Evolutionary conservation across 2,329 filamentous ascomycete species (phyloP).

Genomic region (Didymella exigua): DNA sequence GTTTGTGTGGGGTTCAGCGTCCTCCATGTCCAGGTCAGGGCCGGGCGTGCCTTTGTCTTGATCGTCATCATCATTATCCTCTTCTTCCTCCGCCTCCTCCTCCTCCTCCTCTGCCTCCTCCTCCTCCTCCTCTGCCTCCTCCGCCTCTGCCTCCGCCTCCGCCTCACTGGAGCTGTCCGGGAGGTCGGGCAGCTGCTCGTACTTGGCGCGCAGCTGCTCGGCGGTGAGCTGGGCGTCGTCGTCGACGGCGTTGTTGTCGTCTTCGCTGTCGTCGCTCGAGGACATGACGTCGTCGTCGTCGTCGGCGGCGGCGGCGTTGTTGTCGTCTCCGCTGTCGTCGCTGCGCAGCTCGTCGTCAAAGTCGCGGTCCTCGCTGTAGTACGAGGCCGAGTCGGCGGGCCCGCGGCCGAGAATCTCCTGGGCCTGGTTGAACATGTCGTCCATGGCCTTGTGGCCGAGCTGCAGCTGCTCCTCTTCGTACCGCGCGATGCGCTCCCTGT

Average conservation of each 20-base stretch:
- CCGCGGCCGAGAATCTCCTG: conserved; percentile 53
- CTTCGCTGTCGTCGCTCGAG: conserved; percentile 44
- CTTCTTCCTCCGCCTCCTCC: conserved; percentile 39
- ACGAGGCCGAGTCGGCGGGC: conserved; percentile 44
- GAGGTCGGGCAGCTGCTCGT: conserved; percentile 65
- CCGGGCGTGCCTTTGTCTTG: conserved; percentile 40
- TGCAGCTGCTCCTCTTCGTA: conserved; percentile 67
- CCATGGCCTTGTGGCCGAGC: conserved; percentile 66
- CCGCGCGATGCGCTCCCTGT: conserved; percentile 59
- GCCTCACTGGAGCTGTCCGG: conserved; percentile 43
- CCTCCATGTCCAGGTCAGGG: conserved; percentile 36
- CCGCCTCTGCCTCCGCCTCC: conserved; percentile 44
- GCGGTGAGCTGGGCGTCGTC: conserved; percentile 71
- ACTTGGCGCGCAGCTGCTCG: conserved; percentile 72
- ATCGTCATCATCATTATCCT: conserved; percentile 28
- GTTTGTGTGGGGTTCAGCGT: conserved; percentile 22
- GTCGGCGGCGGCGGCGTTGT: conserved; percentile 59
- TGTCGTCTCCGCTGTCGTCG: conserved; percentile 47
- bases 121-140: too few species aligned
- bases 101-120: too few species aligned
- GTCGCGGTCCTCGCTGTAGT: conserved; percentile 49
- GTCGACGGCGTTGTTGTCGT: conserved; percentile 49
- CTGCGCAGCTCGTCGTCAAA: conserved; percentile 44
- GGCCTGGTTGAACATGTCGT: conserved; percentile 73
- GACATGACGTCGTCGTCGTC: conserved; percentile 52